Percentiles rank a stretch among this genome's conserved stretches.
phyloP scores from a whole-genome alignment of 163 green algal genomes.

The Volvox carteri region DNA sequence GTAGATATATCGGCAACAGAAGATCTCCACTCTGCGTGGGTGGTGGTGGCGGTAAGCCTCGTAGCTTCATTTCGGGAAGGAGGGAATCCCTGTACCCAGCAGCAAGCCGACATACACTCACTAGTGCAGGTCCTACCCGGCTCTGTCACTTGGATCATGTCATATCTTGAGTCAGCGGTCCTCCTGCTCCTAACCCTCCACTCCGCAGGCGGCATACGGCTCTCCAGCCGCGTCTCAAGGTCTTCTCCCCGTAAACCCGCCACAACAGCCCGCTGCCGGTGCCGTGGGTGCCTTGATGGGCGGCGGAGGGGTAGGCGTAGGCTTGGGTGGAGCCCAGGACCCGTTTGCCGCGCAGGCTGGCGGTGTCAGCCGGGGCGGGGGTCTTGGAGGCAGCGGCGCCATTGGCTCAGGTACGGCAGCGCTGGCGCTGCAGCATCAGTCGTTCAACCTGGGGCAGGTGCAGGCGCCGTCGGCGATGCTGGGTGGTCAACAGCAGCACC shows the following conservation, averaged over 20 bases:
- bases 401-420: not conserved
- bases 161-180: too few relatives aligned
- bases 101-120: too few relatives aligned
- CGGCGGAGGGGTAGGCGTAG: not conserved
- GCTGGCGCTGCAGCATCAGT: not conserved
- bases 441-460: not conserved
- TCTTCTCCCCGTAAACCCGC: conserved; percentile 20
- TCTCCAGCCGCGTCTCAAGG: not conserved
- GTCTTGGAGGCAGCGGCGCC: not conserved
- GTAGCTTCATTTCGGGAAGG: too few relatives aligned
- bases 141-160: too few relatives aligned
- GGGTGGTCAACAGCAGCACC: not conserved
- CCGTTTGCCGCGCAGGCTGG: not conserved
- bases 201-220: conserved; percentile 2
- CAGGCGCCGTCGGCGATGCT: not conserved
- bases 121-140: too few relatives aligned
- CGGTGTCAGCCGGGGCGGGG: not conserved
- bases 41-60: too few relatives aligned
- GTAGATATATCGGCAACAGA: too few relatives aligned
- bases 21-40: too few relatives aligned
- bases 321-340: not conserved
- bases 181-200: too few relatives aligned
- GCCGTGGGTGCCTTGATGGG: conserved; percentile 5
- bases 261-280: not conserved
- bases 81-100: too few relatives aligned